These are phyloP conservation scores for Pontederia crassipes DNA, from an alignment of 176 grass and related monocot genomes.

Conservation along the genomic window DNA sequence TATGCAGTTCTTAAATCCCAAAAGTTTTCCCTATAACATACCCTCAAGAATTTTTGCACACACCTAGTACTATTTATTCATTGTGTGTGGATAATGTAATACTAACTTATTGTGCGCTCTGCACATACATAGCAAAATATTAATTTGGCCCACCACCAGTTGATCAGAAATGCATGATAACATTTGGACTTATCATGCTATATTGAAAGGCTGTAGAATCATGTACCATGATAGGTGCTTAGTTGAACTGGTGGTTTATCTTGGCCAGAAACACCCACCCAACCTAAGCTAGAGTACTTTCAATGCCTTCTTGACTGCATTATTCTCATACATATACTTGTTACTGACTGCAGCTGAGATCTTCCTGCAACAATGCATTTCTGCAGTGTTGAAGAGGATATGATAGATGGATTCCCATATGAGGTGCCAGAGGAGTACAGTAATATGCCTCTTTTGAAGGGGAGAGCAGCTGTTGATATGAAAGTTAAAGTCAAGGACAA, in stretches of 20 bases:
- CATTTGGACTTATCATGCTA: too few species aligned
- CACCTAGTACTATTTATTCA: too few species aligned
- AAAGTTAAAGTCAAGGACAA: constrained; percentile 98
- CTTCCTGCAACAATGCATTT: constrained; percentile 93
- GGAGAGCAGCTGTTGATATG: constrained; percentile 91
- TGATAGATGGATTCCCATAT: constrained; percentile 89
- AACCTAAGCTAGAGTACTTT: constrained; percentile 17
- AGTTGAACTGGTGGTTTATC: constrained; percentile 6
- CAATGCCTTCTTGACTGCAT: constrained; percentile 33
- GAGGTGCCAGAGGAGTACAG: constrained; percentile 88
- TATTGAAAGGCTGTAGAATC: too few species aligned
- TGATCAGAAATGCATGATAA: too few species aligned
- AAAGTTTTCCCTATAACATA: too few species aligned
- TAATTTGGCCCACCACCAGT: too few species aligned
- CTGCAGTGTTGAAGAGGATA: constrained; percentile 99
- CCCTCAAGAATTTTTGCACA: too few species aligned
- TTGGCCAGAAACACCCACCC: constrained; percentile 18
- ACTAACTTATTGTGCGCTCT: too few species aligned
- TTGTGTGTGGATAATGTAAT: too few species aligned
- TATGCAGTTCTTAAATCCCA: too few species aligned
- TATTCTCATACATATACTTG: constrained; percentile 90
- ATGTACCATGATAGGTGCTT: background rate
- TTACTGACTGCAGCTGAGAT: constrained; percentile 99
- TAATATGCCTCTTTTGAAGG: constrained; percentile 89
- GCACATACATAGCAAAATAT: too few species aligned